phyloP scores from a whole-genome alignment of 2,329 filamentous ascomycete genomes.

The Beauveria sp. region DNA sequence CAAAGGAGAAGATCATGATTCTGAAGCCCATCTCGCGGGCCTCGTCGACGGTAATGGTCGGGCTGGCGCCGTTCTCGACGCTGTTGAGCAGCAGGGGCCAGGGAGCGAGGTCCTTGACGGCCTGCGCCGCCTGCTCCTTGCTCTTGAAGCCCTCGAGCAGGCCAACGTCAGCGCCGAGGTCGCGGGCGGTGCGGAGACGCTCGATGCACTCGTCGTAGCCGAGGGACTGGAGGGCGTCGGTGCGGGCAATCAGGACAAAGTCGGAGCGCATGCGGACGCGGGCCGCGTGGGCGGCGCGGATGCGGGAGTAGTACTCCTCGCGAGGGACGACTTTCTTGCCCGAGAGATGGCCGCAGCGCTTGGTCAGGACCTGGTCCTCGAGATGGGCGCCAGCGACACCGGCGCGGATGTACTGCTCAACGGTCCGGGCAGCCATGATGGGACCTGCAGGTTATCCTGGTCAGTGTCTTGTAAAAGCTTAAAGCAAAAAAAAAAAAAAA shows the following conservation, averaged over 20 bases:
- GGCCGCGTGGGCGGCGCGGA: slow-evolving; percentile 47
- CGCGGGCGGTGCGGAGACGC: slow-evolving; percentile 41
- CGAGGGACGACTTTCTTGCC: slow-evolving; percentile 53
- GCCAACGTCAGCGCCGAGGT: slow-evolving; percentile 50
- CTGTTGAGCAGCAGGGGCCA: slow-evolving; percentile 49
- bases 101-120: slow-evolving; percentile 38
- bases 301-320: slow-evolving; percentile 43
- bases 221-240: slow-evolving; percentile 49
- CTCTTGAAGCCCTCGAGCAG: slow-evolving; percentile 52
- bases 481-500: too few relatives aligned
- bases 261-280: slow-evolving; percentile 41
- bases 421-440: slow-evolving; percentile 44
- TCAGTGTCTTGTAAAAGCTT: background rate
- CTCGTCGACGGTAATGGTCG: slow-evolving; percentile 43
- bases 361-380: slow-evolving; percentile 57
- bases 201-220: slow-evolving; percentile 50
- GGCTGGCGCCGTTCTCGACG: slow-evolving; percentile 49
- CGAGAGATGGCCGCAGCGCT: slow-evolving; percentile 56
- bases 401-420: slow-evolving; percentile 42
- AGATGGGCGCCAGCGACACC: slow-evolving; percentile 54
- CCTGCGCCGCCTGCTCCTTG: slow-evolving; percentile 40
- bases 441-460: slow-evolving; percentile 23
- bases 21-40: slow-evolving; percentile 49
- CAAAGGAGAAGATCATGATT: slow-evolving; percentile 50
- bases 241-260: slow-evolving; percentile 58